phyloP scores from a whole-genome alignment of 805 yeast species.

The Candida golubevii region DNA sequence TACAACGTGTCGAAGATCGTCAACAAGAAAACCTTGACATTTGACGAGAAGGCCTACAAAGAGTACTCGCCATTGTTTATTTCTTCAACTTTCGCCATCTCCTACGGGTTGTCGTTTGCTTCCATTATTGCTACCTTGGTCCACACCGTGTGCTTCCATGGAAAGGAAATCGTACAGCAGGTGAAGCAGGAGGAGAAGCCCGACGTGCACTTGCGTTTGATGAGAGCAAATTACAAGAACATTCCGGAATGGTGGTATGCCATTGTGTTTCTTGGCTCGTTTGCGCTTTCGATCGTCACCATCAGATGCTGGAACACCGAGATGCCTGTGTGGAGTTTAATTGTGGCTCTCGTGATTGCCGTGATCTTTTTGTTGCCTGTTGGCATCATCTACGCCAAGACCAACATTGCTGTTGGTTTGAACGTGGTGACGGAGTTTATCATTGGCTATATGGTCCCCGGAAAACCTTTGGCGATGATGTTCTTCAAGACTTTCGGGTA shows the following conservation, averaged over 20 bases:
- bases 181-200: slow-evolving; percentile 25
- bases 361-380: slow-evolving; percentile 37
- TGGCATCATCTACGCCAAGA: slow-evolving; percentile 33
- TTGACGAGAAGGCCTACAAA: slow-evolving; percentile 46
- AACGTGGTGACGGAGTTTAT: slow-evolving; percentile 42
- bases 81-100: slow-evolving; percentile 53
- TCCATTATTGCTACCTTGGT: slow-evolving; percentile 57
- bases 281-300: slow-evolving; percentile 36
- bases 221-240: slow-evolving; percentile 40
- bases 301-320: slow-evolving; percentile 38
- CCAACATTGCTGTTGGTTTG: slow-evolving; percentile 37
- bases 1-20: slow-evolving; percentile 52
- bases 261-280: slow-evolving; percentile 26
- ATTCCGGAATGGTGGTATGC: slow-evolving; percentile 45
- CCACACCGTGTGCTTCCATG: slow-evolving; percentile 56
- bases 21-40: slow-evolving; percentile 31
- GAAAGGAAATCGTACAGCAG: slow-evolving; percentile 43
- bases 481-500: slow-evolving; percentile 45
- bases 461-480: slow-evolving; percentile 47
- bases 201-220: slow-evolving; percentile 51
- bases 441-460: slow-evolving; percentile 43
- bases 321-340: slow-evolving; percentile 40
- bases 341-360: slow-evolving; percentile 38
- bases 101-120: slow-evolving; percentile 57
- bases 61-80: slow-evolving; percentile 62